Evolutionary conservation across 371 early-diverging fungal genomes (phyloP).

Genomic region (Mortierella sp.): DNA sequence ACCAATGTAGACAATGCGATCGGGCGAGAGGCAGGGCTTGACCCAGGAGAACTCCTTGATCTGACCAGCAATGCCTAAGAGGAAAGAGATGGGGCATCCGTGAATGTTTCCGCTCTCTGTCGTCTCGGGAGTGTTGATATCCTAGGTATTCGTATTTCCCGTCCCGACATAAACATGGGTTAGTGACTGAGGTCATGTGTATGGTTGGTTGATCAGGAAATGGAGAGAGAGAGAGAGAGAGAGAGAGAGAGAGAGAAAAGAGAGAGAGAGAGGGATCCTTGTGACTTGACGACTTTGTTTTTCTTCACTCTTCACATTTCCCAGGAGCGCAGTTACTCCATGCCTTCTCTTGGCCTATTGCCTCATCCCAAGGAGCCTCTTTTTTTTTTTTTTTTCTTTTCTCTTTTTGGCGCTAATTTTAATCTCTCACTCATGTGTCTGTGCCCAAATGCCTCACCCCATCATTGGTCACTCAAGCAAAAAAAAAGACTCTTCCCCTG

Average conservation of each 20-base stretch:
- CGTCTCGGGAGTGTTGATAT: slow-evolving; percentile 94
- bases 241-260: slow-evolving; percentile 4
- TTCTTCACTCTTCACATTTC: no score
- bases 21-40: slow-evolving; percentile 76
- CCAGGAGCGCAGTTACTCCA: no score
- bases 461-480: no score
- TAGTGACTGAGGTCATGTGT: background rate
- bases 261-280: background rate
- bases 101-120: slow-evolving; percentile 95
- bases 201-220: background rate
- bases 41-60: slow-evolving; percentile 87
- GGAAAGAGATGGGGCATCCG: slow-evolving; percentile 94
- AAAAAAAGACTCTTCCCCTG: background rate
- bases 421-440: background rate
- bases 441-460: no score
- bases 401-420: background rate
- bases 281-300: no score
- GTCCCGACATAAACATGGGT: slow-evolving; percentile 3
- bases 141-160: slow-evolving; percentile 59
- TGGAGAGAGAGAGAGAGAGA: slow-evolving; percentile 1
- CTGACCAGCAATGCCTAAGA: slow-evolving; percentile 83
- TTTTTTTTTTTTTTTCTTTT: background rate
- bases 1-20: slow-evolving; percentile 94
- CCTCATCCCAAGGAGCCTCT: background rate
- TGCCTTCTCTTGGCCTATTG: background rate